Evolutionary conservation across 2,329 filamentous ascomycete species (phyloP).

Genomic region (Elsinoe perseae): DNA sequence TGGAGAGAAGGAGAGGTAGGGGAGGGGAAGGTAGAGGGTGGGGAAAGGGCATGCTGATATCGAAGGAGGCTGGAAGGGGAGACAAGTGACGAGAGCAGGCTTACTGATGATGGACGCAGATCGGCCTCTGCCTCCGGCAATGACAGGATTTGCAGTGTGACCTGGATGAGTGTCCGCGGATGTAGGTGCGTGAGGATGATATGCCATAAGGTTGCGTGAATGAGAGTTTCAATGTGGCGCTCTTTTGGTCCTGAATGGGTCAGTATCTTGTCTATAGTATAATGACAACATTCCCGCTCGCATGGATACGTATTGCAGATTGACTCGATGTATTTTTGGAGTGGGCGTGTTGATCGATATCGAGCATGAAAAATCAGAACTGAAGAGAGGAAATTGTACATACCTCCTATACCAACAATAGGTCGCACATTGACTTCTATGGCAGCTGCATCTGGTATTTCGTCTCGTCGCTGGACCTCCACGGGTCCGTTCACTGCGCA

Average conservation of each 20-base stretch:
- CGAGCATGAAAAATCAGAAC: neutral
- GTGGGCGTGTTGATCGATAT: too few relatives aligned
- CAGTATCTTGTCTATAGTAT: neutral
- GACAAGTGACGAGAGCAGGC: conserved; percentile 22
- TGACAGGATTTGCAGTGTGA: conserved; percentile 68
- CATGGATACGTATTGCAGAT: too few relatives aligned
- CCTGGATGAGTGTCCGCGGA: conserved; percentile 68
- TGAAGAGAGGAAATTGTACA: conserved; percentile 22
- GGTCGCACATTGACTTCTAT: conserved; percentile 88
- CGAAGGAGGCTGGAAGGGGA: conserved; percentile 15
- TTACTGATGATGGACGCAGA: conserved; percentile 53
- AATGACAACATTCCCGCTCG: too few relatives aligned
- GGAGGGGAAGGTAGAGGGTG: neutral
- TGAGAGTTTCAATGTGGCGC: conserved; percentile 69
- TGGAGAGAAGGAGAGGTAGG: neutral
- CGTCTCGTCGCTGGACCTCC: conserved; percentile 80
- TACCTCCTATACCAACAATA: conserved; percentile 73
- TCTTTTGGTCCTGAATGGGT: conserved; percentile 36
- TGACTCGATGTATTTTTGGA: neutral
- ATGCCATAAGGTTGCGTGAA: conserved; percentile 64
- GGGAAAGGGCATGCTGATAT: neutral
- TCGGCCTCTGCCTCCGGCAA: conserved; percentile 59
- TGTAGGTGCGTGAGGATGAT: conserved; percentile 68
- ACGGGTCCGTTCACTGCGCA: conserved; percentile 87
- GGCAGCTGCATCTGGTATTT: conserved; percentile 82